These are phyloP conservation scores for Suillus occidentalis DNA, from an alignment of 768 basidiomycete genomes.

Conservation along the genomic window DNA sequence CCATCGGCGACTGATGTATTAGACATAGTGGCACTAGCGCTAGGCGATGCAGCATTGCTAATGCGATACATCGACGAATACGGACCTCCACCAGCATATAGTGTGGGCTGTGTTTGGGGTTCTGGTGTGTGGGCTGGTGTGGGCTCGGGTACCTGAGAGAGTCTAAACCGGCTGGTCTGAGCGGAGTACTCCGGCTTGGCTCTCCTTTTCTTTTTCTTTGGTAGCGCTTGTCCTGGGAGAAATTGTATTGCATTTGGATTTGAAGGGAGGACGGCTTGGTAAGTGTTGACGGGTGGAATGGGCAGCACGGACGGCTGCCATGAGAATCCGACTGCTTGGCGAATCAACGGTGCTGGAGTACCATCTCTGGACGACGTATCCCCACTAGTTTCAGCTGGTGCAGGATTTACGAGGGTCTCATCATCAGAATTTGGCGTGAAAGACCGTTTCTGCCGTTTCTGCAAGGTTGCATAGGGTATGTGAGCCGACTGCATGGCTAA, in stretches of 20 bases:
- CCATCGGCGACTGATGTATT: conserved; percentile 10
- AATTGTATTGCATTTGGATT: conserved; percentile 35
- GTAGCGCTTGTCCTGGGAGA: conserved; percentile 53
- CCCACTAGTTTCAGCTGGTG: conserved; percentile 35
- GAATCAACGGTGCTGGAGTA: conserved; percentile 49
- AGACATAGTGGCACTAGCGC: conserved; percentile 1
- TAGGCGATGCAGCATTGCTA: conserved; percentile 5
- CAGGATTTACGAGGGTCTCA: conserved; percentile 40
- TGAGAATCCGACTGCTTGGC: conserved; percentile 58
- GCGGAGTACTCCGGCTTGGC: conserved; percentile 39
- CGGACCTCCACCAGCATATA: conserved; percentile 38
- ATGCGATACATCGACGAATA: conserved; percentile 44
- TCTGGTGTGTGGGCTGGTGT: conserved; percentile 27
- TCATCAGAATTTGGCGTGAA: conserved; percentile 57
- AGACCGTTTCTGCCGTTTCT: conserved; percentile 46
- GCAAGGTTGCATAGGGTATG: conserved; percentile 8
- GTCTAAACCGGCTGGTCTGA: conserved; percentile 52
- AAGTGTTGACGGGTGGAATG: conserved; percentile 29
- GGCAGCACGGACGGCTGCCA: conserved; percentile 30
- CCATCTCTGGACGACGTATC: conserved; percentile 48
- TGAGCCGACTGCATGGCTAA: conserved; percentile 1
- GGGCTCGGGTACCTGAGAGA: conserved; percentile 20
- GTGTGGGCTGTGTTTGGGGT: conserved; percentile 22
- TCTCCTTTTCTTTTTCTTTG: conserved; percentile 25
- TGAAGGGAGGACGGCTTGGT: conserved; percentile 25